Evolutionary conservation across 192 early-diverging fungal genomes (phyloP), one percentile per base, ranked within the genome.

Genomic region (Gigaspora rosea): DNA sequence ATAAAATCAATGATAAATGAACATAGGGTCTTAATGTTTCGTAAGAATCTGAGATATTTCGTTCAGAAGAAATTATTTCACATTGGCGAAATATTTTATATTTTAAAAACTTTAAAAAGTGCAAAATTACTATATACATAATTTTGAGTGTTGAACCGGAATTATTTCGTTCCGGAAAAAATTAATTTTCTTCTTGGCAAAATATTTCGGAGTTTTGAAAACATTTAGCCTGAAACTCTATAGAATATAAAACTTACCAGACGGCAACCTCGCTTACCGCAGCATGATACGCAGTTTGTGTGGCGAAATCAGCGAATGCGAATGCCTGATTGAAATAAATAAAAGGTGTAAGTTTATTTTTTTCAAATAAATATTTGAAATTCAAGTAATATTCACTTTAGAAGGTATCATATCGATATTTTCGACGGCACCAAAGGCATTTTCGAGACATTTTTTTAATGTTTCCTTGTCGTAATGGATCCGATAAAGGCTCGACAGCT

Each of bases 321-420:
- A 41, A 66, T 4, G 32, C 36, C 64, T 47, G 18, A 41, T 66
- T 41, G 41, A 7, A 41, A 41, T 41, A 41, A 41, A 7, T 3
- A 32, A 8, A 62, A 27, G 27, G 11, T 18, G 1, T 18, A 13
- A 32, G 10, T 18, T 62, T 62, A 32, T 27, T 27, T 13, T 62
- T 32, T 32, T 13, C 27, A 18, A 62, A 27, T 27, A 33, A 62
- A 62, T 33, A 62, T 32, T 18, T 61, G 59, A 13, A 6, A 62
- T 15, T 35, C 12, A 33, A 15, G 15, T 15, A 16, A 66, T 65
- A 33, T 33, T n/a, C 36, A 66, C 64, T n/a, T 66, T 66, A 15
- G 64, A 41, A n/a, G 64, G n/a, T 66, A 66, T 66, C 13, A 66
- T 66, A 66, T 66, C 64, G 36, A 66, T 66, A 66, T 36, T 66